Evolutionary conservation across 164 flowering plant genomes (phyloP).

Genomic region (Hamamelis virginiana): DNA sequence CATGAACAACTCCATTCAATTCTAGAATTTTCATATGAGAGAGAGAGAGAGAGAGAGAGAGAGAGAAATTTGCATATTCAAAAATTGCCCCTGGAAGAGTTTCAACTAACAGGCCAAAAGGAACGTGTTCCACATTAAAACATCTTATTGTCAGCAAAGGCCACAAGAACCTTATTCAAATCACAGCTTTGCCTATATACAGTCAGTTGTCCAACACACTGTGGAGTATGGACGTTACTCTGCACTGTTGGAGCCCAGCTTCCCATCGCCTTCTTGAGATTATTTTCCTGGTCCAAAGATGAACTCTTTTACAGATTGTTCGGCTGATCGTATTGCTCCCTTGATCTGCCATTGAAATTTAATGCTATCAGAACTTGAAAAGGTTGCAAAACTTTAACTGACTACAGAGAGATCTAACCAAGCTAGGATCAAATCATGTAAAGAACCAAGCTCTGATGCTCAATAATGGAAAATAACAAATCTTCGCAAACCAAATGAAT

Average conservation of each 20-base stretch:
- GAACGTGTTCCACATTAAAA: neutral
- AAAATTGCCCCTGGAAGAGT: too few relatives aligned
- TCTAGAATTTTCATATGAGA: too few relatives aligned
- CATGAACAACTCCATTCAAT: too few relatives aligned
- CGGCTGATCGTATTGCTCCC: constrained; percentile 51
- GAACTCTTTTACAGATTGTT: constrained; percentile 50
- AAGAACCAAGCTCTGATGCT: neutral
- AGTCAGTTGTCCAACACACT: neutral
- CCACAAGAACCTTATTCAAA: neutral
- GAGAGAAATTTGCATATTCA: too few relatives aligned
- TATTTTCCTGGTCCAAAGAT: constrained; percentile 42
- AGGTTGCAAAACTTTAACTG: neutral
- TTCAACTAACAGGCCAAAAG: neutral
- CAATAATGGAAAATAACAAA: neutral
- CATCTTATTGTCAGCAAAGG: neutral
- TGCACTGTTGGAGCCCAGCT: constrained; percentile 17
- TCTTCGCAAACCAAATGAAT: neutral
- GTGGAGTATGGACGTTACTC: constrained; percentile 25
- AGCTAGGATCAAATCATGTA: neutral
- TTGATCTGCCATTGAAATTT: constrained; percentile 51
- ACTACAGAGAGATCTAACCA: too few relatives aligned
- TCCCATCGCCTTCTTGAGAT: constrained; percentile 27
- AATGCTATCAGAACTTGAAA: constrained; percentile 10
- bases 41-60: too few relatives aligned
- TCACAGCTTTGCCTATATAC: neutral